phyloP scores from a whole-genome alignment of 495 filamentous ascomycete species.

The Staphylotrichum longicolle region DNA sequence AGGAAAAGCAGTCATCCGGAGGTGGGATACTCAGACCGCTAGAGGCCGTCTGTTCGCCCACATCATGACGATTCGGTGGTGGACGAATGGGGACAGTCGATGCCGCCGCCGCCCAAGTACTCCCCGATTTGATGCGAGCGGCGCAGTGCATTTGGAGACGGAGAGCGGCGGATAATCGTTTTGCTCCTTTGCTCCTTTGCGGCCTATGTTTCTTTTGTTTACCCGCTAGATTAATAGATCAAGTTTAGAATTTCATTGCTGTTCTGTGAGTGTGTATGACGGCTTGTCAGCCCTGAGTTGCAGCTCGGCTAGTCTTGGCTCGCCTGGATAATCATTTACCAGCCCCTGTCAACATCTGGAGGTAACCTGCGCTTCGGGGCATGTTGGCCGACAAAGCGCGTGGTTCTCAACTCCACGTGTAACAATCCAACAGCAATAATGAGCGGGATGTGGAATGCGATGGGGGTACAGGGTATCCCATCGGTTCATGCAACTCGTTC shows the following conservation, averaged over 20 bases:
- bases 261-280: neutral
- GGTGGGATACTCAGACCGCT: conserved; percentile 24
- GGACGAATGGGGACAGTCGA: neutral
- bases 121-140: neutral
- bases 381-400: too few relatives aligned
- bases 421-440: too few relatives aligned
- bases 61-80: neutral
- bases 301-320: neutral
- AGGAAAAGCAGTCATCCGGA: conserved; percentile 36
- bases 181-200: neutral
- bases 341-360: neutral
- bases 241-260: neutral
- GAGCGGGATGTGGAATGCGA: too few relatives aligned
- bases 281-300: neutral
- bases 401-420: too few relatives aligned
- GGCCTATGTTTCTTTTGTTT: conserved; percentile 5
- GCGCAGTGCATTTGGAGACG: neutral
- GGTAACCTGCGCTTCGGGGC: neutral
- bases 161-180: neutral
- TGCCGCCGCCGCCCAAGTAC: conserved; percentile 15
- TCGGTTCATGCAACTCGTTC: too few relatives aligned
- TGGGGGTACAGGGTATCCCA: too few relatives aligned
- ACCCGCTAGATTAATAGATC: conserved; percentile 2
- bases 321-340: conserved; percentile 13
- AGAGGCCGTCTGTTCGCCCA: conserved; percentile 13